Conservation (phyloP, 78 protist genomes). For the Monosiga brevicollis region DNA sequence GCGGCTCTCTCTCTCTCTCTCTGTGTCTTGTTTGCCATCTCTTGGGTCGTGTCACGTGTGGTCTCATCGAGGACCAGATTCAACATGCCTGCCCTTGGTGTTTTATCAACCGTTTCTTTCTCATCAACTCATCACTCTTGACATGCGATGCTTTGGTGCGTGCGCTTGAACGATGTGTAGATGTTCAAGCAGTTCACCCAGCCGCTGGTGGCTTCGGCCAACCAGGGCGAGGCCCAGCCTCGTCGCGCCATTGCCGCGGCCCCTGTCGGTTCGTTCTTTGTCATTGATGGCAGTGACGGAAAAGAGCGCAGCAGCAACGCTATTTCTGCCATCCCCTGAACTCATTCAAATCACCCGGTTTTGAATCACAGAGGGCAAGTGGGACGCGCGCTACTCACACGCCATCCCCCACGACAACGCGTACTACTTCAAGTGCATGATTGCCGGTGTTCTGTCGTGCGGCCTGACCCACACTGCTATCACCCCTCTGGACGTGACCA, state of each 20-base stretch:
- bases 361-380: slow-evolving; percentile 12
- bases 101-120: neutral
- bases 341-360: too few species aligned
- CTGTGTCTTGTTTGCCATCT: neutral
- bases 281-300: too few species aligned
- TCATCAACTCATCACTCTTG: neutral
- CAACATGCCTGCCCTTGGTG: neutral
- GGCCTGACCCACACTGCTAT: slow-evolving; percentile 69
- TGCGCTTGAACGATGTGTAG: too few species aligned
- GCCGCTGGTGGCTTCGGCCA: too few species aligned
- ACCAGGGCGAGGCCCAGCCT: too few species aligned
- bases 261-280: too few species aligned
- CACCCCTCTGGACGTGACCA: slow-evolving; percentile 75
- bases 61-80: too few species aligned
- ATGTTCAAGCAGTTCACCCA: neutral
- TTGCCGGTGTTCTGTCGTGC: slow-evolving; percentile 68
- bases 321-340: too few species aligned
- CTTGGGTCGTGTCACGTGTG: neutral
- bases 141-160: too few species aligned
- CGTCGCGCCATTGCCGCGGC: neutral
- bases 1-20: neutral
- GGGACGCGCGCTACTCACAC: slow-evolving; percentile 24
- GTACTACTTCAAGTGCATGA: slow-evolving; percentile 26
- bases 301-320: too few species aligned
- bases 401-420: slow-evolving; percentile 16